phyloP scores from a whole-genome alignment of 129 eudicot genomes.

The Kitagawia praeruptora region DNA sequence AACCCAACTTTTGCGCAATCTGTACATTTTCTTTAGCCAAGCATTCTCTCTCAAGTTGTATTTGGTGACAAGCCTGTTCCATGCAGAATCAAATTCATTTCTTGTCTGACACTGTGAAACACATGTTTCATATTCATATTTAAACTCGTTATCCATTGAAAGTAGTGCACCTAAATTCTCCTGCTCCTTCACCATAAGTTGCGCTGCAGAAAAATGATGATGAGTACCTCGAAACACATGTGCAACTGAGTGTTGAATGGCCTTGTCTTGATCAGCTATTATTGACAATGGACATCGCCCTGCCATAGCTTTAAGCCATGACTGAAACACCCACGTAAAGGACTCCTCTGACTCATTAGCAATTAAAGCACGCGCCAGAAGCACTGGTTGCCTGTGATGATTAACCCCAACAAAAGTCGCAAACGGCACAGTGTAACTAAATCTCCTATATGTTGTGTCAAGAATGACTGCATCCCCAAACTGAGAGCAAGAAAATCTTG shows the following conservation, averaged over 20 bases:
- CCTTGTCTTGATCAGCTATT: conserved; percentile 39
- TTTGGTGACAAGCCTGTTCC: conserved; percentile 35
- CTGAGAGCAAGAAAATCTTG: conserved; percentile 73
- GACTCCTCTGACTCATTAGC: conserved; percentile 65
- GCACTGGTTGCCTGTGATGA: conserved; percentile 81
- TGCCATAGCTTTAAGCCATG: conserved; percentile 41
- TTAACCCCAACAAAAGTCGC: conserved; percentile 77
- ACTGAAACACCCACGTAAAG: conserved; percentile 40
- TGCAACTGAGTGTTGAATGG: conserved; percentile 33
- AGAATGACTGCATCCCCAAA: conserved; percentile 72
- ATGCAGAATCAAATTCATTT: conserved; percentile 39
- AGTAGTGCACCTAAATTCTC: conserved; percentile 33
- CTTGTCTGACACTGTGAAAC: conserved; percentile 34
- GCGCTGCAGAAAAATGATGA: conserved; percentile 37
- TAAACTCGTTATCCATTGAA: conserved; percentile 31
- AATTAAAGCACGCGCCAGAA: conserved; percentile 73
- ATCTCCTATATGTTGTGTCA: conserved; percentile 62
- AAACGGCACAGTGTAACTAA: conserved; percentile 51
- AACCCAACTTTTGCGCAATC: conserved; percentile 76
- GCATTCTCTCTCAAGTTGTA: conserved; percentile 55
- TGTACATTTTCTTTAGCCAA: conserved; percentile 78
- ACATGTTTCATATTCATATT: conserved; percentile 62
- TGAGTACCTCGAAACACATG: conserved; percentile 37
- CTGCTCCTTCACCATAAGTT: conserved; percentile 27
- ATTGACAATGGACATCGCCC: conserved; percentile 34